phyloP scores from a whole-genome alignment of 106 monocot species.

The Dioscorea dumetorum region DNA sequence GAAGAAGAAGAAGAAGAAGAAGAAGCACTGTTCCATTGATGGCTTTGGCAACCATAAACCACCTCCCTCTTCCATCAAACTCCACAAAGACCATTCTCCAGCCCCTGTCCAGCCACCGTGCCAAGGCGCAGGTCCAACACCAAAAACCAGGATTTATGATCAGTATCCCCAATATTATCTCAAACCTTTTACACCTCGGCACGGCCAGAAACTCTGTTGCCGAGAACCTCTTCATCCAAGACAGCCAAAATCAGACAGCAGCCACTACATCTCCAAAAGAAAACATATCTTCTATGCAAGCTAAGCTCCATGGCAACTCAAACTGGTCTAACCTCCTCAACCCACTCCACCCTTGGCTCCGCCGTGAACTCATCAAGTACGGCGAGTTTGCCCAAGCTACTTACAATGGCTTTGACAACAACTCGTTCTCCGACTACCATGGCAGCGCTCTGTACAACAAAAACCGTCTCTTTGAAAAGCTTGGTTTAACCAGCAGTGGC shows the following conservation, averaged over 20 bases:
- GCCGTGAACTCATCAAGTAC: constrained; percentile 64
- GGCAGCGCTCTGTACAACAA: constrained; percentile 50
- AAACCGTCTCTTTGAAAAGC: constrained; percentile 21
- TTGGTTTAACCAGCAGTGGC: constrained; percentile 26
- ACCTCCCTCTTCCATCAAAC: constrained; percentile 2
- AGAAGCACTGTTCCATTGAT: too few relatives aligned
- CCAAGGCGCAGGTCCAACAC: neutral
- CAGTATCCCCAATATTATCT: constrained; percentile 16
- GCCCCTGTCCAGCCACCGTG: neutral
- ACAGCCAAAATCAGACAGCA: neutral
- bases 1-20: too few relatives aligned
- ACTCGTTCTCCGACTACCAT: constrained; percentile 34
- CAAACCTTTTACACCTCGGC: constrained; percentile 20
- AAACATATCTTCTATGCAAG: constrained; percentile 32
- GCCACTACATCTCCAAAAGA: constrained; percentile 40
- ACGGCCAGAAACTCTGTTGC: neutral
- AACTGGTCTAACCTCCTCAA: constrained; percentile 55
- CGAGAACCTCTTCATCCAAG: neutral
- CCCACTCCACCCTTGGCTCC: constrained; percentile 68
- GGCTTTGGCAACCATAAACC: neutral
- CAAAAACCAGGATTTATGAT: neutral
- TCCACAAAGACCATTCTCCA: neutral
- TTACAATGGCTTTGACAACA: constrained; percentile 71
- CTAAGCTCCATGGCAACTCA: constrained; percentile 38
- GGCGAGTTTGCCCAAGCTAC: constrained; percentile 75